phyloP scores from a whole-genome alignment of 2,329 filamentous ascomycete genomes.

The Fusarium cyanostomum region DNA sequence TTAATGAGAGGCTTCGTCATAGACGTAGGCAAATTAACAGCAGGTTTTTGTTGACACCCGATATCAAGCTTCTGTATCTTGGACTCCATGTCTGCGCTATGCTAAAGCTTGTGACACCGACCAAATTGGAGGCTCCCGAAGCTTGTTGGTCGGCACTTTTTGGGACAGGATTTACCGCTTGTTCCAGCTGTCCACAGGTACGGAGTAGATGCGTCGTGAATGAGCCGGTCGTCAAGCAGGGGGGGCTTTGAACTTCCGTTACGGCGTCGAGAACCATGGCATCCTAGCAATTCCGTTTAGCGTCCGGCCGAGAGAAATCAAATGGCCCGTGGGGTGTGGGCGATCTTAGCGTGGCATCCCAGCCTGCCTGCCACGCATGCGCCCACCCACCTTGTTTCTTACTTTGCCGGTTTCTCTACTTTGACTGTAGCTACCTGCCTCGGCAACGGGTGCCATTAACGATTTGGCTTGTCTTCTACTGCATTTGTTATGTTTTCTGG shows the following conservation, averaged over 20 bases:
- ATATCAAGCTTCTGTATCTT: slow-evolving; percentile 1
- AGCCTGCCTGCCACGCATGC: slow-evolving; percentile 6
- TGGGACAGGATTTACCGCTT: neutral
- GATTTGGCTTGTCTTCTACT: neutral
- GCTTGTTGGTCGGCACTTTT: slow-evolving; percentile 12
- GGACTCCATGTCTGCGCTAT: slow-evolving; percentile 5
- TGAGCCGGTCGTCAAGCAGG: too few species aligned
- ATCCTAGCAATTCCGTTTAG: slow-evolving; percentile 17
- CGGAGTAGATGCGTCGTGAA: too few species aligned
- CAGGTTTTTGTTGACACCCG: slow-evolving; percentile 15
- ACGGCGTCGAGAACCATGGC: slow-evolving; percentile 9
- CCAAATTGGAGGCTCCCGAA: slow-evolving; percentile 15
- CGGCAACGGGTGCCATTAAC: slow-evolving; percentile 9
- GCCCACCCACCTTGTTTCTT: slow-evolving; percentile 20
- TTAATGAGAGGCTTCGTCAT: slow-evolving; percentile 18
- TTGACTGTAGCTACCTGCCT: slow-evolving; percentile 20
- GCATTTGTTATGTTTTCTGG: neutral
- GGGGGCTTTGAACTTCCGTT: slow-evolving; percentile 4
- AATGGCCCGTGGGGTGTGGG: slow-evolving; percentile 19
- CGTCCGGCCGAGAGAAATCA: slow-evolving; percentile 11
- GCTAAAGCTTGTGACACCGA: slow-evolving; percentile 17
- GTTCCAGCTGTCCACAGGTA: too few species aligned
- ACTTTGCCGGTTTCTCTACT: slow-evolving; percentile 4
- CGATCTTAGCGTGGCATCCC: slow-evolving; percentile 36
- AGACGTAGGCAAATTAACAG: slow-evolving; percentile 4